Evolutionary conservation across 805 yeast genomes (phyloP).

Genomic region (Myxozyma kluyveri): DNA sequence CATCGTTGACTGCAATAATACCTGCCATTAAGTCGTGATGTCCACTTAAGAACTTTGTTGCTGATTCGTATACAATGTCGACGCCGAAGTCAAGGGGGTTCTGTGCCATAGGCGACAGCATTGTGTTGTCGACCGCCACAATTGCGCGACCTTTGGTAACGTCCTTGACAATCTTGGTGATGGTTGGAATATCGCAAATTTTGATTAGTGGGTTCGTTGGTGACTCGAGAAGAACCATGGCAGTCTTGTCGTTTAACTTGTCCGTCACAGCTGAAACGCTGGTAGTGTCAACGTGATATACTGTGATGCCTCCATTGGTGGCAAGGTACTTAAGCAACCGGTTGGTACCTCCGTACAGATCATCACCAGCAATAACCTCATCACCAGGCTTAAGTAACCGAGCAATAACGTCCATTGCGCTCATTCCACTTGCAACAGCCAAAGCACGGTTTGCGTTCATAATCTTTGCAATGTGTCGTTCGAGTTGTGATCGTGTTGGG

Average conservation of each 20-base stretch:
- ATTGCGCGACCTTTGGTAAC: slow-evolving; percentile 59
- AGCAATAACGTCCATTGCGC: slow-evolving; percentile 81
- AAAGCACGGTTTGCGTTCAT: slow-evolving; percentile 74
- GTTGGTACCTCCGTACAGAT: slow-evolving; percentile 91
- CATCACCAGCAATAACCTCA: slow-evolving; percentile 91
- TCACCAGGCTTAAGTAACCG: slow-evolving; percentile 76
- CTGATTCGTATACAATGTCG: slow-evolving; percentile 90
- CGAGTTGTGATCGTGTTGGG: slow-evolving; percentile 82
- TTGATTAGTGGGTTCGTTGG: slow-evolving; percentile 94
- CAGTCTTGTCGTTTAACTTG: slow-evolving; percentile 57
- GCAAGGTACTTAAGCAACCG: slow-evolving; percentile 72
- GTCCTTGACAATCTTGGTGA: slow-evolving; percentile 63
- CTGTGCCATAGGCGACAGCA: slow-evolving; percentile 91
- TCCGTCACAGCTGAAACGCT: slow-evolving; percentile 57
- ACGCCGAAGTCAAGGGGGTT: slow-evolving; percentile 82
- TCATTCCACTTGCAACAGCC: slow-evolving; percentile 91
- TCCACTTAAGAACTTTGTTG: slow-evolving; percentile 70
- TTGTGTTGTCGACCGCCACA: slow-evolving; percentile 89
- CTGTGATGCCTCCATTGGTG: slow-evolving; percentile 60
- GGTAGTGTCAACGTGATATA: slow-evolving; percentile 80
- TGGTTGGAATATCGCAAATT: slow-evolving; percentile 72
- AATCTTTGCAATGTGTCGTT: slow-evolving; percentile 70
- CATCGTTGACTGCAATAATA: slow-evolving; percentile 66
- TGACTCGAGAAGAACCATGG: slow-evolving; percentile 78
- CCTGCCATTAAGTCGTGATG: slow-evolving; percentile 99